Conservation (phyloP, 768 basidiomycete species). For the Coprinellus micaceus region DNA sequence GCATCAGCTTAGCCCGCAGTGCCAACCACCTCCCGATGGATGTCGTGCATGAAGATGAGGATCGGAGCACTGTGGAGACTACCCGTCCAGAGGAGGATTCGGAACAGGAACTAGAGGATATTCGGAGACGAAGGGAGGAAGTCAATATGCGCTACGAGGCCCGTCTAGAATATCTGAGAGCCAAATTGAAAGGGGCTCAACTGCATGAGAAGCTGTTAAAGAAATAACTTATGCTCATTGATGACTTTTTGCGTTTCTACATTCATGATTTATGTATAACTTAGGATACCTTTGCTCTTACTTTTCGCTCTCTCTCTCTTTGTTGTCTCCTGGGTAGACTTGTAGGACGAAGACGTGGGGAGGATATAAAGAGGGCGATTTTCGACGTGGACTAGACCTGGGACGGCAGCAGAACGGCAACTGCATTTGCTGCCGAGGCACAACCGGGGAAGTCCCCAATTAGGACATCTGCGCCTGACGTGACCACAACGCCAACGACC, state of each 20-base stretch:
- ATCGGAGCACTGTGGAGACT: conserved; percentile 18
- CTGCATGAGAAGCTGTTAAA: conserved; percentile 76
- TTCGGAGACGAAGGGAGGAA: conserved; percentile 65
- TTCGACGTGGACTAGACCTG: not conserved
- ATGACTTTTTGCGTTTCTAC: not conserved
- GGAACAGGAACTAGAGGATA: conserved; percentile 64
- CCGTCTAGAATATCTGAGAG: conserved; percentile 75
- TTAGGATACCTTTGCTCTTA: not conserved
- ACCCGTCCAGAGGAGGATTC: conserved; percentile 31
- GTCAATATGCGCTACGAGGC: conserved; percentile 70
- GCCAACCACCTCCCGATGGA: conserved; percentile 47
- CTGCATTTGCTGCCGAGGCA: not conserved
- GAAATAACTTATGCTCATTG: conserved; percentile 33
- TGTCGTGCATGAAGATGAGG: conserved; percentile 49
- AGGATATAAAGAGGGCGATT: not conserved
- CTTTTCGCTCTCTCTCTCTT: not conserved
- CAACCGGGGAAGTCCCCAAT: not conserved
- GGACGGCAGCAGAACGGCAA: not conserved
- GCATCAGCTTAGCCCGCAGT: conserved; percentile 50
- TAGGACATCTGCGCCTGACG: not conserved
- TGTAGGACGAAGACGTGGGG: not conserved
- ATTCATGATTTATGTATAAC: conserved; percentile 6
- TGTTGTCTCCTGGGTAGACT: not conserved
- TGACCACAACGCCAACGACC: no score
- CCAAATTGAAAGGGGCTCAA: conserved; percentile 80